phyloP scores from a whole-genome alignment of 2,329 filamentous ascomycete genomes.

The Dendryphion nanum region DNA sequence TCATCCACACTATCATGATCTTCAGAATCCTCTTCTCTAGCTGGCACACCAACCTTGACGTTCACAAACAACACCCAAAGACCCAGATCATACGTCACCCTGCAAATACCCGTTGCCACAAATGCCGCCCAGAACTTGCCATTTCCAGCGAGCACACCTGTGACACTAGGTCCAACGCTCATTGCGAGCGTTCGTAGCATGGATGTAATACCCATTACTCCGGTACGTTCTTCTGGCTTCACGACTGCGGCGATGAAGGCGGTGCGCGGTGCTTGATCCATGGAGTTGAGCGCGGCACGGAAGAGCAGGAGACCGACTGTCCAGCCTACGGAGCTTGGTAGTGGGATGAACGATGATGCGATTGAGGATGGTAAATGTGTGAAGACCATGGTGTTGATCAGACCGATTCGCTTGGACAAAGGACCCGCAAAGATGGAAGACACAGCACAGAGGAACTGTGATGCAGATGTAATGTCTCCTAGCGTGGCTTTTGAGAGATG shows the following conservation, averaged over 20 bases:
- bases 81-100: slow-evolving; percentile 38
- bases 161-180: slow-evolving; percentile 43
- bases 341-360: slow-evolving; percentile 55
- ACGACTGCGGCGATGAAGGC: slow-evolving; percentile 68
- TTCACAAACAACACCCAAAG: slow-evolving; percentile 39
- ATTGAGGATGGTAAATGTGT: slow-evolving; percentile 60
- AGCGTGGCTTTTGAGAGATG: slow-evolving; percentile 51
- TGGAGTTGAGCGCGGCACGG: slow-evolving; percentile 62
- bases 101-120: slow-evolving; percentile 33
- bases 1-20: slow-evolving; percentile 21
- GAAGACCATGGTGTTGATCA: slow-evolving; percentile 57
- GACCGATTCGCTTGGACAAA: slow-evolving; percentile 56
- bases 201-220: slow-evolving; percentile 67
- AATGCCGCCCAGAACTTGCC: slow-evolving; percentile 40
- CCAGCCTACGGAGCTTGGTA: slow-evolving; percentile 51
- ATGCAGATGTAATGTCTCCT: slow-evolving; percentile 56
- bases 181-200: slow-evolving; percentile 61
- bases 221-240: slow-evolving; percentile 63
- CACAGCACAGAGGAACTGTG: slow-evolving; percentile 51
- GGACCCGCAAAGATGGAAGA: slow-evolving; percentile 59
- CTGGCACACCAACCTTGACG: slow-evolving; percentile 23
- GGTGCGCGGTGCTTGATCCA: slow-evolving; percentile 67
- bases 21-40: slow-evolving; percentile 3
- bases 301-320: slow-evolving; percentile 59
- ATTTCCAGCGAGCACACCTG: slow-evolving; percentile 34